Conservation (phyloP, 2,329 filamentous ascomycete species). For the Microdochium nivale region DNA sequence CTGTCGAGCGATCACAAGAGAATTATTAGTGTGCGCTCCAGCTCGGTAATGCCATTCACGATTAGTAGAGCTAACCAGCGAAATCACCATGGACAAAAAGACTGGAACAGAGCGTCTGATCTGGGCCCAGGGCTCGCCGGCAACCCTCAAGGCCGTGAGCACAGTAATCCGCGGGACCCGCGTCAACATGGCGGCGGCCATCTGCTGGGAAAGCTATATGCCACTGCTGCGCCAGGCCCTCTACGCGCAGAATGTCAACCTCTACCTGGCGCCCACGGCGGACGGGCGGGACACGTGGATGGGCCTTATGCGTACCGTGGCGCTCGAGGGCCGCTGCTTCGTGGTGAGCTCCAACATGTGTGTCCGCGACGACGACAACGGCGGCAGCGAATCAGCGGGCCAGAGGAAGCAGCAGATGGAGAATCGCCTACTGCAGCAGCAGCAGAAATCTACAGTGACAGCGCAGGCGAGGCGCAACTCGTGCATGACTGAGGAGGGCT, state of each 20-base stretch:
- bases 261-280: conserved; percentile 86
- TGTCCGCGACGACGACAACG: conserved; percentile 49
- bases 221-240: conserved; percentile 74
- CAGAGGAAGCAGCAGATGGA: background rate
- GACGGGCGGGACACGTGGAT: conserved; percentile 80
- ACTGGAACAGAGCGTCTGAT: conserved; percentile 76
- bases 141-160: conserved; percentile 69
- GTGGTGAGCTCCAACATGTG: conserved; percentile 84
- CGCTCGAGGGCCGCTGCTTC: conserved; percentile 73
- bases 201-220: conserved; percentile 98
- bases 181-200: conserved; percentile 75
- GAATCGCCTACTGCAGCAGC: background rate
- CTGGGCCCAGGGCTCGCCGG: conserved; percentile 79
- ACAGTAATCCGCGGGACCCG: conserved; percentile 72
- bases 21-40: too few relatives aligned
- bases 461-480: conserved; percentile 25
- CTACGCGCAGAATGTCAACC: conserved; percentile 84
- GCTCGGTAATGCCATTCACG: too few relatives aligned
- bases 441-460: background rate
- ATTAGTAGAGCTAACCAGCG: background rate
- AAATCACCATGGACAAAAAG: conserved; percentile 23
- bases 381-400: conserved; percentile 28
- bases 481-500: conserved; percentile 34
- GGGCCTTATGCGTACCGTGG: conserved; percentile 72
- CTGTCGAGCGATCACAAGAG: too few relatives aligned